Percentiles rank a stretch among this genome's conserved stretches.
These are phyloP conservation scores for Aspergillus transmontanensis DNA, from an alignment of 2,329 filamentous ascomycete genomes.

Conservation along the genomic window DNA sequence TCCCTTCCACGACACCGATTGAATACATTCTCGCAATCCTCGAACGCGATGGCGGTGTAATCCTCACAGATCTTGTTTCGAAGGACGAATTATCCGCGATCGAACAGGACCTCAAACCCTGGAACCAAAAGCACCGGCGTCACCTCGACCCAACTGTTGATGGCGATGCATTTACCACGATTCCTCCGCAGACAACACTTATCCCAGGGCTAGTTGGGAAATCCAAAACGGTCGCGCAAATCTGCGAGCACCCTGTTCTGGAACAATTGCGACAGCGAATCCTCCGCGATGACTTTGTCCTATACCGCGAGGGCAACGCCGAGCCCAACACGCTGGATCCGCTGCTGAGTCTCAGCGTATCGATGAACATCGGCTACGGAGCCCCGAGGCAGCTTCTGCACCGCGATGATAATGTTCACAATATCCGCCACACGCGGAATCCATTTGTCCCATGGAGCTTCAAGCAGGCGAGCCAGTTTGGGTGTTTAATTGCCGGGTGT, in stretches of 20 bases:
- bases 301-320: constrained; percentile 24
- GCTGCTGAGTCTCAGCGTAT: constrained; percentile 32
- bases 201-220: constrained; percentile 35
- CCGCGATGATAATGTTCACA: constrained; percentile 36
- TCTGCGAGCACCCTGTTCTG: constrained; percentile 26
- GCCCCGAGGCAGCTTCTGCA: constrained; percentile 34
- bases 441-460: constrained; percentile 12
- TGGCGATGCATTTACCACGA: constrained; percentile 20
- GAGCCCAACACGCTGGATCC: constrained; percentile 26
- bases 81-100: constrained; percentile 27
- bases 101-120: constrained; percentile 21
- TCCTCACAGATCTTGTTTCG: constrained; percentile 32
- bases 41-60: constrained; percentile 36
- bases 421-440: constrained; percentile 23
- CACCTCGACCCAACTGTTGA: constrained; percentile 1
- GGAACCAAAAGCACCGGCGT: constrained; percentile 10
- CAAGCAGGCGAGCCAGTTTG: constrained; percentile 27
- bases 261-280: constrained; percentile 28
- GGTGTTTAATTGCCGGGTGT: constrained; percentile 31
- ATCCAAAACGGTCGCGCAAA: constrained; percentile 26
- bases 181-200: constrained; percentile 28
- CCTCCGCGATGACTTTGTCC: constrained; percentile 26
- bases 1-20: constrained; percentile 29
- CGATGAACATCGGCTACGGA: constrained; percentile 31
- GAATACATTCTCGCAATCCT: constrained; percentile 34